phyloP scores from a whole-genome alignment of 345 rosid genomes.

The Hibiscus syriacus region DNA sequence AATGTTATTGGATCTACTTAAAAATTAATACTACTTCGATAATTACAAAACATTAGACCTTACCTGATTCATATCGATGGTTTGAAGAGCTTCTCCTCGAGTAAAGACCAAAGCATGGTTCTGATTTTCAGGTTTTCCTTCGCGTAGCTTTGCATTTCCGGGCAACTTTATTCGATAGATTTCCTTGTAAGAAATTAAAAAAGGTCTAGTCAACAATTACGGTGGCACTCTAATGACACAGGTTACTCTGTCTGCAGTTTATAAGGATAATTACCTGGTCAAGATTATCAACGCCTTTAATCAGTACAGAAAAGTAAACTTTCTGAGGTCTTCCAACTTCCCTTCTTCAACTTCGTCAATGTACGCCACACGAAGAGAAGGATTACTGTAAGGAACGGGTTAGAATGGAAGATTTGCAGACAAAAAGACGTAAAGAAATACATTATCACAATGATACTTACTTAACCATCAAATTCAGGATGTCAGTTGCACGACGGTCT shows the following conservation, averaged over 20 bases:
- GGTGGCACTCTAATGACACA: too few relatives aligned
- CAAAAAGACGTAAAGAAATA: too few relatives aligned
- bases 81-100: background rate
- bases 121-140: background rate
- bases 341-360: background rate
- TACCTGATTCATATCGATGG: background rate
- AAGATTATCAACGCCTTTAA: background rate
- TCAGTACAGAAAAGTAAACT: background rate
- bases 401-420: too few relatives aligned
- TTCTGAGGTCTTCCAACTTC: background rate
- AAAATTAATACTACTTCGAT: too few relatives aligned
- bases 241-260: too few relatives aligned
- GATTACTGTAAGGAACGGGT: background rate
- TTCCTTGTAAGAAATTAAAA: background rate
- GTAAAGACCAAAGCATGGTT: background rate
- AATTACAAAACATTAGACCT: too few relatives aligned
- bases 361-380: background rate
- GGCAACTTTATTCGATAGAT: background rate
- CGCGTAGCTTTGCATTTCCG: background rate
- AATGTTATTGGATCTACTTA: too few relatives aligned
- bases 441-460: conserved; percentile 17
- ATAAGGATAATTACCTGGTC: background rate
- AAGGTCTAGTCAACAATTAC: too few relatives aligned
- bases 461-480: conserved; percentile 83
- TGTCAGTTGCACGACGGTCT: conserved; percentile 76